Conservation (phyloP, 768 basidiomycete species). For the Leccinum boreale region DNA sequence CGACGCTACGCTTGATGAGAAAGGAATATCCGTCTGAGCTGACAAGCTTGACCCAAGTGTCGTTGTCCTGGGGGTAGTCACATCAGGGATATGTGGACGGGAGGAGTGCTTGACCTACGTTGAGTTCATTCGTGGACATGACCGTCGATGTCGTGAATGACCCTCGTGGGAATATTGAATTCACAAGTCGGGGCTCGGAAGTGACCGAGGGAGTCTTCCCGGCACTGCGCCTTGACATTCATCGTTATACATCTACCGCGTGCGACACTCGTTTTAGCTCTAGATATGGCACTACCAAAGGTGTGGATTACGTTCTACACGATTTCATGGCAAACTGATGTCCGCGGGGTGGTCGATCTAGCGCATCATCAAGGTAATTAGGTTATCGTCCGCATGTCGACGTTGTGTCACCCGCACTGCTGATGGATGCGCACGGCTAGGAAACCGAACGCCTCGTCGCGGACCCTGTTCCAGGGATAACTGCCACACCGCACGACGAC, state of each 20-base stretch:
- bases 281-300: constrained; percentile 37
- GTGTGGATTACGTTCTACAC: constrained; percentile 13
- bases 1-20: constrained; percentile 72
- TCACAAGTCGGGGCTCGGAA: constrained; percentile 16
- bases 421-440: constrained; percentile 41
- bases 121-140: constrained; percentile 19
- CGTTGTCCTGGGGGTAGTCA: constrained; percentile 16
- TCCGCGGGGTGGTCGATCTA: constrained; percentile 20
- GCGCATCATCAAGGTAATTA: constrained; percentile 53
- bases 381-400: constrained; percentile 3
- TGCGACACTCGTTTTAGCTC: constrained; percentile 14
- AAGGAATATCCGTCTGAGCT: constrained; percentile 82
- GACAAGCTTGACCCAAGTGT: constrained; percentile 73
- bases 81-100: neutral
- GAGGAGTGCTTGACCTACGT: constrained; percentile 13
- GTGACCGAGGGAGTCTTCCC: neutral
- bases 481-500: constrained; percentile 94
- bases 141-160: neutral
- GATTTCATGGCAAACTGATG: constrained; percentile 1
- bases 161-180: constrained; percentile 20
- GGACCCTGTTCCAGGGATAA: constrained; percentile 96
- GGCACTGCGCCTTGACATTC: constrained; percentile 1
- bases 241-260: constrained; percentile 12
- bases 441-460: constrained; percentile 96
- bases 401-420: constrained; percentile 18